phyloP scores from a whole-genome alignment of 108 stramenopile species.

The Phaeodactylum tricornutum region DNA sequence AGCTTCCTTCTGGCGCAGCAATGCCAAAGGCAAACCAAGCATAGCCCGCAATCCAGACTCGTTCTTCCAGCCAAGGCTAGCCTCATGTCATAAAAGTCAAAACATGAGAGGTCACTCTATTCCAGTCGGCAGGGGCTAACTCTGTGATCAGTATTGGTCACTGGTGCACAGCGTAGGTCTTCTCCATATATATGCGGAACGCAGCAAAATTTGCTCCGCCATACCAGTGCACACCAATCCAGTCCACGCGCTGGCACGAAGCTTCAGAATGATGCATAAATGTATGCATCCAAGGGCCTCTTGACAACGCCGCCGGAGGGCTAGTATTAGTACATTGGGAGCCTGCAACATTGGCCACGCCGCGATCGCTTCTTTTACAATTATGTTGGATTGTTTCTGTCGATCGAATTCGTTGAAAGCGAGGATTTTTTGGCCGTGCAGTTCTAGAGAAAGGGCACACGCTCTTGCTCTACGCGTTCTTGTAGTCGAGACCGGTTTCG shows the following conservation, averaged over 20 bases:
- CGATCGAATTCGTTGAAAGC: constrained; percentile 20
- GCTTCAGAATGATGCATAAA: constrained; percentile 8
- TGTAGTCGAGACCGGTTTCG: neutral
- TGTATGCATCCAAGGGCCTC: constrained; percentile 7
- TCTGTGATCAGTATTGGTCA: constrained; percentile 15
- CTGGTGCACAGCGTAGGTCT: constrained; percentile 1
- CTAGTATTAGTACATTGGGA: constrained; percentile 3
- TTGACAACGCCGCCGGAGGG: constrained; percentile 11
- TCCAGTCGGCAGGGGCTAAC: constrained; percentile 18
- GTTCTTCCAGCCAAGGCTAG: constrained; percentile 12
- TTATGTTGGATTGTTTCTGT: constrained; percentile 11
- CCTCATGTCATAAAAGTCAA: constrained; percentile 7
- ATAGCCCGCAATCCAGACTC: constrained; percentile 16
- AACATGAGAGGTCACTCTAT: constrained; percentile 5
- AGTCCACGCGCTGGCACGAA: constrained; percentile 9
- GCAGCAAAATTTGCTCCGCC: constrained; percentile 4
- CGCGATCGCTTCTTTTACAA: constrained; percentile 7
- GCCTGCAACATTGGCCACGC: constrained; percentile 9
- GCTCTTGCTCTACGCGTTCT: neutral
- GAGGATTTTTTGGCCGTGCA: constrained; percentile 2
- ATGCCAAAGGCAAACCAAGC: constrained; percentile 20
- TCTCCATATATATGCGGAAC: constrained; percentile 2
- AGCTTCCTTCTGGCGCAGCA: constrained; percentile 5
- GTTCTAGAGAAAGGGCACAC: neutral
- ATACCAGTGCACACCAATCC: constrained; percentile 17